Conservation (phyloP, 108 stramenopile species). For the Cafeteria roenbergensis region DNA sequence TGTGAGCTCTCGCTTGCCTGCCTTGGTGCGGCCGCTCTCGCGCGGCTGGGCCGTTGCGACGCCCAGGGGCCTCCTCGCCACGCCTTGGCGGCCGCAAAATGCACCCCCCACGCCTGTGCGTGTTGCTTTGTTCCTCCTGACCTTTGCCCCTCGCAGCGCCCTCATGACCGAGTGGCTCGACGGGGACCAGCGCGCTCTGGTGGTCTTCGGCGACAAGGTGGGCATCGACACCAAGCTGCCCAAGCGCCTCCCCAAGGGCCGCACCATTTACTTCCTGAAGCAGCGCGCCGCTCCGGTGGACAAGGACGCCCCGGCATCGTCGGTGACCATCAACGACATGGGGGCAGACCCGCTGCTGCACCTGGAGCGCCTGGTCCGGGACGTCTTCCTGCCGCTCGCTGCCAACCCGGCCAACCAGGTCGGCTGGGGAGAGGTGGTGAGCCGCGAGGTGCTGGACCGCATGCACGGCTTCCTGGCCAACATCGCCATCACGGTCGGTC, state of each 20-base stretch:
- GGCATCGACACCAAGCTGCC: not conserved
- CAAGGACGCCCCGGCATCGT: not conserved
- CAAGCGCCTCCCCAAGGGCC: conserved; percentile 1
- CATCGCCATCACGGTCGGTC: conserved; percentile 65
- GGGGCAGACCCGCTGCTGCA: conserved; percentile 51
- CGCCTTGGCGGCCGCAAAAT: conserved; percentile 10
- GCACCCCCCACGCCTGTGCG: conserved; percentile 3
- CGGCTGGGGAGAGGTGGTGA: conserved; percentile 67
- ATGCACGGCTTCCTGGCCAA: conserved; percentile 63
- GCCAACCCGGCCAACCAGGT: conserved; percentile 58
- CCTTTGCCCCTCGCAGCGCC: too few relatives aligned
- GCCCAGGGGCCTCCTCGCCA: too few relatives aligned
- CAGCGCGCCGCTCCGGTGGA: conserved; percentile 1
- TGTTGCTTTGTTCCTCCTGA: conserved; percentile 12
- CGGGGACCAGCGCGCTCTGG: conserved; percentile 3
- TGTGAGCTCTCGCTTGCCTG: too few relatives aligned
- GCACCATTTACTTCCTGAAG: conserved; percentile 17
- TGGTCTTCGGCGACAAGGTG: conserved; percentile 8
- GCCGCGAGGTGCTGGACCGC: conserved; percentile 59
- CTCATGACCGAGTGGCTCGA: too few relatives aligned
- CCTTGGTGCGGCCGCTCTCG: too few relatives aligned
- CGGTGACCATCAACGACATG: conserved; percentile 8
- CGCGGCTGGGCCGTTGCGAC: too few relatives aligned
- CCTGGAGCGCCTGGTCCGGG: conserved; percentile 59
- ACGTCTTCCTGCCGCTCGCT: conserved; percentile 60